These are phyloP conservation scores for Saccharata proteae DNA, from an alignment of 2,329 filamentous ascomycete genomes.

Conservation along the genomic window DNA sequence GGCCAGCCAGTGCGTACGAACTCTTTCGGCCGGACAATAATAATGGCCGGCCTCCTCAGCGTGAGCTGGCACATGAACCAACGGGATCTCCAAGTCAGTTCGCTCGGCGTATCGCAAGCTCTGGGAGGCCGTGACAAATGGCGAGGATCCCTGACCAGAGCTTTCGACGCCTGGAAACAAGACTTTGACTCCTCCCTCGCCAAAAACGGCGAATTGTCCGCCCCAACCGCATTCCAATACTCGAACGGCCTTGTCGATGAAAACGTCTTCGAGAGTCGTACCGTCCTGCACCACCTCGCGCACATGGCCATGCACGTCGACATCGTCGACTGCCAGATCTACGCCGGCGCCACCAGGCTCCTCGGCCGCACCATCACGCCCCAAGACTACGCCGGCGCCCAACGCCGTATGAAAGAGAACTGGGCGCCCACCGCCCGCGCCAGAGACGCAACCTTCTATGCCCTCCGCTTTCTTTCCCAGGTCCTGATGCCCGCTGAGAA, in stretches of 20 bases:
- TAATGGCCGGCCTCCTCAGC: constrained; percentile 88
- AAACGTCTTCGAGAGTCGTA: constrained; percentile 75
- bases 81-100: constrained; percentile 82
- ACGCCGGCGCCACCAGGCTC: constrained; percentile 73
- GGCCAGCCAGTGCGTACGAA: constrained; percentile 81
- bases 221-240: constrained; percentile 19
- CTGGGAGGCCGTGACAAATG: constrained; percentile 84
- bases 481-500: constrained; percentile 57
- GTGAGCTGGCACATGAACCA: constrained; percentile 98
- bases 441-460: constrained; percentile 85
- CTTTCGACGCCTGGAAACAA: constrained; percentile 87
- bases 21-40: constrained; percentile 79
- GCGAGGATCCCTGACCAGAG: constrained; percentile 70
- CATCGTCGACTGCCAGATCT: constrained; percentile 95
- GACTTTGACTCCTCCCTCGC: constrained; percentile 78
- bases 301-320: constrained; percentile 98
- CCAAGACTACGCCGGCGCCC: constrained; percentile 67
- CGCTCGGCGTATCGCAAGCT: constrained; percentile 66
- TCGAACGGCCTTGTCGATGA: constrained; percentile 39
- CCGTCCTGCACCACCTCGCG: constrained; percentile 81
- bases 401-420: constrained; percentile 70
- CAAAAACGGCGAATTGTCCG: constrained; percentile 31
- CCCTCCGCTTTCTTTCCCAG: constrained; percentile 75
- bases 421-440: constrained; percentile 87
- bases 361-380: constrained; percentile 75